Evolutionary conservation across 2,329 filamentous ascomycete species (phyloP), one percentile per base, ranked within the genome.

Genomic region (Ceratocystis albifundus): DNA sequence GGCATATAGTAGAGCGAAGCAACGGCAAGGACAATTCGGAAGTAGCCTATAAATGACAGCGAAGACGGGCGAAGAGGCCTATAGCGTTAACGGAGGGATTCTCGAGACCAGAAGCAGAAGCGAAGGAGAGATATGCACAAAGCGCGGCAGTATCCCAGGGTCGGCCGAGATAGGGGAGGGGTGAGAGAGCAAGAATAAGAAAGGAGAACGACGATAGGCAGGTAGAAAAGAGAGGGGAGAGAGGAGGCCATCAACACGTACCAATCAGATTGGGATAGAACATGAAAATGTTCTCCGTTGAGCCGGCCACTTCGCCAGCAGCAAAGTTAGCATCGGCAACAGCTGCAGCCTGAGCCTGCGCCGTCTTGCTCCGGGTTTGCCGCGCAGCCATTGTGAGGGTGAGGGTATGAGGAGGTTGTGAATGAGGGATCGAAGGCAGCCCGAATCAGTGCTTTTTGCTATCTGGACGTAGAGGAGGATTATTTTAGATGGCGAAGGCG

Each of bases 1-100:
- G 94, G 93, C 94, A 99, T 99, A 80, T 96, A 99, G 80, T 97
- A 96, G 70, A 99, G 86, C 32, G 94, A 96, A 61, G 89, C 90
- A 72, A 96, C 79, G 71, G 92, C 91, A 70, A 93, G 83, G 70
- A 93, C 78, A 73, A 94, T 88, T 72, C 89, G 86, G 67, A 78
- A 81, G 76, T 93, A 93, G 71, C 89, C 89, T 91, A 70, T 10
- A 45, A 57, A 28, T 36, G 17, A 32, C 62, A 36, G 17, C 20
- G 30, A 20, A 28, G 36, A 10, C 48, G 65, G 62, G 55, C 50
- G 20, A 17, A 2, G 32, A 66, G 61, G 12, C 7, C 36, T 41
- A 36, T 15, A 50, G 62, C 44, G 4, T 46, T 44, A 57, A 30
- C 32, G 36, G 3, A 12, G 28, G 46, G 46, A 17, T 57, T 57